phyloP scores from a whole-genome alignment of 2,329 filamentous ascomycete species.

The Cercospora berteroae region DNA sequence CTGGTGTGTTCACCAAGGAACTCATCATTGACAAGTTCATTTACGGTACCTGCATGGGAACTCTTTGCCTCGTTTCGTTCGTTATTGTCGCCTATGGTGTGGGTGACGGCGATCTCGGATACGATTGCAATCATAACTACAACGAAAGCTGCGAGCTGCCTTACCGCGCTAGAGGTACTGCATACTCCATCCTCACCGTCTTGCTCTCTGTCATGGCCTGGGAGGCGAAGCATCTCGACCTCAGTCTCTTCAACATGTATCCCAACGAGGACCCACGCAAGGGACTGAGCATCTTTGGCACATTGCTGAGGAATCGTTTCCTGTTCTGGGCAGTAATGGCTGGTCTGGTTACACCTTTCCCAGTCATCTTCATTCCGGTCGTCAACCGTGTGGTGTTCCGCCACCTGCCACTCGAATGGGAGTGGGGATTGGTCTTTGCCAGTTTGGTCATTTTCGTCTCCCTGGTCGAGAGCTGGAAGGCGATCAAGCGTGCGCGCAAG shows the following conservation, averaged over 20 bases:
- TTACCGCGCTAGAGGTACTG: constrained; percentile 47
- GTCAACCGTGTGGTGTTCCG: constrained; percentile 49
- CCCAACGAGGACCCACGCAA: constrained; percentile 34
- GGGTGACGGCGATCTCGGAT: constrained; percentile 44
- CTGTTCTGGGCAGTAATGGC: constrained; percentile 45
- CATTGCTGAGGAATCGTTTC: constrained; percentile 41
- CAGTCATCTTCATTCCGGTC: constrained; percentile 47
- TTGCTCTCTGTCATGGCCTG: constrained; percentile 49
- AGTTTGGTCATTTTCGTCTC: constrained; percentile 43
- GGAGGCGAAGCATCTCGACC: constrained; percentile 49
- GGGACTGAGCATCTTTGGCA: constrained; percentile 38
- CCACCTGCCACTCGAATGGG: constrained; percentile 45
- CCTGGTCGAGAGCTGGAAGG: constrained; percentile 48
- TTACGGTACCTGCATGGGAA: constrained; percentile 49
- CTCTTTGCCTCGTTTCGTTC: constrained; percentile 46
- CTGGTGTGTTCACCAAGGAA: constrained; percentile 48
- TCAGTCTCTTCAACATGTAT: constrained; percentile 48
- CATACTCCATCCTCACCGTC: constrained; percentile 47
- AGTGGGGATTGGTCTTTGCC: constrained; percentile 47
- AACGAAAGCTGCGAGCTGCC: constrained; percentile 44
- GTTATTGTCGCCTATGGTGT: constrained; percentile 46
- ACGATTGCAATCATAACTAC: constrained; percentile 46
- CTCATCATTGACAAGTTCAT: constrained; percentile 51
- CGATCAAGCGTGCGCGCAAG: constrained; percentile 39
- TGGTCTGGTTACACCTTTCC: constrained; percentile 45